Evolutionary conservation across 228 moss, liverwort and hornwort species (phyloP), one percentile per base, ranked within the genome.

Genomic region (Sphagnum fallax): DNA sequence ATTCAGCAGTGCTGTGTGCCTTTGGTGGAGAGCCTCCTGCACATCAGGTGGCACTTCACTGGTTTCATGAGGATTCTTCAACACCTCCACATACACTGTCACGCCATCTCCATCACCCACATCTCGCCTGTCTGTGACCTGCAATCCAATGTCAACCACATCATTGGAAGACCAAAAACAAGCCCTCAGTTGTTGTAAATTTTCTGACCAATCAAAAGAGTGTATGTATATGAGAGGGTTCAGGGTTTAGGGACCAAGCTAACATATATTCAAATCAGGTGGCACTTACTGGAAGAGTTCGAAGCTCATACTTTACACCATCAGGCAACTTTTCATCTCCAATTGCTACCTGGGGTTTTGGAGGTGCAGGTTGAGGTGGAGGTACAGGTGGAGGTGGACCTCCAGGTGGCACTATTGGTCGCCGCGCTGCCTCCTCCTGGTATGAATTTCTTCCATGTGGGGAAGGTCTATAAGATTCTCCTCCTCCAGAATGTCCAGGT

Each of bases 81-180:
- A 69, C 0, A 82, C 67, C 3, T 88, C 78, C 4, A 78, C 88
- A 1, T 70, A 88, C 4, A 85, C 58, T 1, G 73, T 80, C 9
- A 88, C 73, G 14, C 82, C 85, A 51, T 88, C 88, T 12, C 88
- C 88, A 13, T 88, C 88, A 51, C 10, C 64, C 16, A 88, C 81
- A 47, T 69, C 78, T 62, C 74, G 68, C 5, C 78, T 78, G 2
- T 88, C 85, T 12, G 32, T 32, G 32, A 88, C 72, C 88, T 88
- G 65, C 55, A 8, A 51, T 51, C 32, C 32, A 32, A 13, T 13
- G 51, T 7, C 32, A 32, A 32, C 32, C 32, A 32, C 32, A 32
- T 32, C 32, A 32, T 32, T 32, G 32, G 32, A 32, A 32, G 32
- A 32, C 32, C 32, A 1, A 32, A 32, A 32, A 48, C 10, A 14